phyloP scores from a whole-genome alignment of 202 grass and related monocot genomes.

The Dendrocalamus latiflorus region DNA sequence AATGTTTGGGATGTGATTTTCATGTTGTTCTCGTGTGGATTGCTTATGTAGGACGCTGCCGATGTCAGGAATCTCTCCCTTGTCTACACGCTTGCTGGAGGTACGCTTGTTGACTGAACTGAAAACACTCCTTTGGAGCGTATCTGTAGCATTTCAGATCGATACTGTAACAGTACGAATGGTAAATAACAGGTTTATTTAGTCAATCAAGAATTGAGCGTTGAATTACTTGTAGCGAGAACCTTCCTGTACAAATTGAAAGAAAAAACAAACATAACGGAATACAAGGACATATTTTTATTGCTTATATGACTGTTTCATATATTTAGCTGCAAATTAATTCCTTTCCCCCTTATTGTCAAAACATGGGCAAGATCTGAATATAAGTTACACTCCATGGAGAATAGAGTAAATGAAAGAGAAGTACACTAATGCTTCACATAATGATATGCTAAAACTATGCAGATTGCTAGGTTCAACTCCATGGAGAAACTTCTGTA shows the following conservation, averaged over 20 bases:
- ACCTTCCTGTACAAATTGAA: not conserved
- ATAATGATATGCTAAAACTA: not conserved
- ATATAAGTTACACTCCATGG: not conserved
- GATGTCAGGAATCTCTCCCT: constrained; percentile 92
- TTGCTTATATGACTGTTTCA: not conserved
- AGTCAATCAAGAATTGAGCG: not conserved
- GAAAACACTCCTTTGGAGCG: not conserved
- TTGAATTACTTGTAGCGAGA: not conserved
- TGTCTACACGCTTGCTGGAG: constrained; percentile 84
- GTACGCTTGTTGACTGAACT: constrained; percentile 16
- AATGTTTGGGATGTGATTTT: not conserved
- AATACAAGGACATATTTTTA: not conserved
- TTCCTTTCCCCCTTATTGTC: not conserved
- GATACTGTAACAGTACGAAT: not conserved
- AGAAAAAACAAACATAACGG: not conserved
- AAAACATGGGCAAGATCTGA: not conserved
- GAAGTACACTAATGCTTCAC: not conserved
- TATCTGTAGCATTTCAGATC: not conserved
- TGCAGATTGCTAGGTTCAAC: not conserved
- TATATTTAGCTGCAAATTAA: not conserved
- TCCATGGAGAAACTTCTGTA: not conserved
- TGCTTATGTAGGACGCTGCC: constrained; percentile 49
- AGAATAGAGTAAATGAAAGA: not conserved
- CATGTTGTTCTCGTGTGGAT: not conserved
- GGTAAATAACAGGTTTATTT: not conserved